A percentile compares a stretch with the other conserved stretches of the same genome.
Conservation (phyloP, 345 rosid genomes). For the Pugionium dolabratum region DNA sequence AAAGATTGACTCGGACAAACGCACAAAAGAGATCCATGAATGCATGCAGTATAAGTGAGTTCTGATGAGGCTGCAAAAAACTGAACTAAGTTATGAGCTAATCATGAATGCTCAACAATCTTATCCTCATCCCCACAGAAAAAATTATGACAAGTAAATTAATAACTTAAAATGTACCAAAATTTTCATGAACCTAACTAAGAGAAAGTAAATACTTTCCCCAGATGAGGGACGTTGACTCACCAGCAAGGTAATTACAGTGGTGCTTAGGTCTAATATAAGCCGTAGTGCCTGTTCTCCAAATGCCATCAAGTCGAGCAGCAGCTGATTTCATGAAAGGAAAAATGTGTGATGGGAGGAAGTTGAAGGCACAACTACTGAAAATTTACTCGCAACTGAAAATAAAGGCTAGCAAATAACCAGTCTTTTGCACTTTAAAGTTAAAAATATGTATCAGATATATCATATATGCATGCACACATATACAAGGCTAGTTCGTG, state of each 20-base stretch:
- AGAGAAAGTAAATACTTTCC: slow-evolving; percentile 28
- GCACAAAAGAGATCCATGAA: slow-evolving; percentile 99
- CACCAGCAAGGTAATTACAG: slow-evolving; percentile 96
- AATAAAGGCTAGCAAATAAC: slow-evolving; percentile 12
- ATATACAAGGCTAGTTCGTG: slow-evolving; percentile 1
- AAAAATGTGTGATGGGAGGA: slow-evolving; percentile 34
- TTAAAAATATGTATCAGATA: slow-evolving; percentile 1
- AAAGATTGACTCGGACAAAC: slow-evolving; percentile 89
- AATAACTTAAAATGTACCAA: background rate
- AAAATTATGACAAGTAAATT: background rate
- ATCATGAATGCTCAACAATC: slow-evolving; percentile 38
- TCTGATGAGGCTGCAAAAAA: slow-evolving; percentile 98
- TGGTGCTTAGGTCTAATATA: slow-evolving; percentile 95
- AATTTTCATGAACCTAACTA: slow-evolving; percentile 20
- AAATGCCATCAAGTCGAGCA: slow-evolving; percentile 94
- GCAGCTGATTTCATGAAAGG: slow-evolving; percentile 65
- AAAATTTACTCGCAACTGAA: background rate
- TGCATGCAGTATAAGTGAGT: slow-evolving; percentile 91
- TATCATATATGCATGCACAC: slow-evolving; percentile 1
- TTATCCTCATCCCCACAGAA: slow-evolving; percentile 29
- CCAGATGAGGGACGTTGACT: slow-evolving; percentile 44
- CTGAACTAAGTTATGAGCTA: slow-evolving; percentile 64
- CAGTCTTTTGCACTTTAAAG: slow-evolving; percentile 2
- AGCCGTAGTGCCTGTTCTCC: slow-evolving; percentile 96
- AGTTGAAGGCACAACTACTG: background rate